phyloP scores from a whole-genome alignment of 805 yeast species.

The Ogataea haglerorum region DNA sequence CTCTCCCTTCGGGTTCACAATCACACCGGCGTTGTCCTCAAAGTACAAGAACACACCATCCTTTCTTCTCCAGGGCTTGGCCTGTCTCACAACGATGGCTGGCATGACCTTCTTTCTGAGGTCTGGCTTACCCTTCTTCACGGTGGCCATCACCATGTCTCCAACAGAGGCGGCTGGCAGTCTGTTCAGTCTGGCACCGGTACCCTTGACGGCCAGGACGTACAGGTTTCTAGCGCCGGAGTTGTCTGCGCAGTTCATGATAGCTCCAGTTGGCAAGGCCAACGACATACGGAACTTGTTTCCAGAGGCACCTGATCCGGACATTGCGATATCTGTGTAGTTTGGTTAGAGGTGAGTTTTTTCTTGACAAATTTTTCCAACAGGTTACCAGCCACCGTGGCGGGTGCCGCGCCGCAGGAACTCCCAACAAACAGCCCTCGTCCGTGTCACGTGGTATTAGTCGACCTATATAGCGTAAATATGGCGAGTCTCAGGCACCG shows the following conservation, averaged over 20 bases:
- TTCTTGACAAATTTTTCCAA: conserved; percentile 7
- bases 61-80: conserved; percentile 99
- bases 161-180: conserved; percentile 99
- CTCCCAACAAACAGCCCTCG: background rate
- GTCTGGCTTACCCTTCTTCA: conserved; percentile 99
- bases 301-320: conserved; percentile 97
- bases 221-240: conserved; percentile 99
- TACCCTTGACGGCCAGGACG: conserved; percentile 98
- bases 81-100: conserved; percentile 98
- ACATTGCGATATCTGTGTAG: conserved; percentile 42
- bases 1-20: conserved; percentile 99
- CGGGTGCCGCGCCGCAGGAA: background rate
- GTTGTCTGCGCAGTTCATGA: conserved; percentile 99
- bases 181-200: conserved; percentile 99
- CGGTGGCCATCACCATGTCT: conserved; percentile 99
- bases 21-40: conserved; percentile 99
- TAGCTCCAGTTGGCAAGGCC: conserved; percentile 99
- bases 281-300: conserved; percentile 99
- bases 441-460: conserved; percentile 5
- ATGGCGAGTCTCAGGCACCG: conserved; percentile 10
- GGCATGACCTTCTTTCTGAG: conserved; percentile 99
- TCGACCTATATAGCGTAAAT: conserved; percentile 10
- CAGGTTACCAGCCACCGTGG: conserved; percentile 9
- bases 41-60: conserved; percentile 99
- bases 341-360: conserved; percentile 7